phyloP scores from a whole-genome alignment of 148 eudicot species.

The Silene latifolia region DNA sequence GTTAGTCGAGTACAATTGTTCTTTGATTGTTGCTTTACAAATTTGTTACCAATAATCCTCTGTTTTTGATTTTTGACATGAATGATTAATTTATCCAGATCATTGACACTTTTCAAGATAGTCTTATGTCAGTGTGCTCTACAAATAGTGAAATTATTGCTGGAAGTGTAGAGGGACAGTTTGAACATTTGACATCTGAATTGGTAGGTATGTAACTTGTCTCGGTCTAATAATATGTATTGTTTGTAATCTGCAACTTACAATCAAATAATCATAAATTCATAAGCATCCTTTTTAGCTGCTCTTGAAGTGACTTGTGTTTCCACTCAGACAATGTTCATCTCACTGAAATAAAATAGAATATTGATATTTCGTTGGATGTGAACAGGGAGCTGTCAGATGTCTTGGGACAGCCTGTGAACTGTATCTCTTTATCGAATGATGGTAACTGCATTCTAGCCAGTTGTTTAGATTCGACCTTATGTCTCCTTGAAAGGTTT shows the following conservation, averaged over 20 bases:
- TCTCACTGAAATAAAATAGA: neutral
- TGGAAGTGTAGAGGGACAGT: slow-evolving; percentile 99
- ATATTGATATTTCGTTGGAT: slow-evolving; percentile 9
- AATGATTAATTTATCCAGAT: slow-evolving; percentile 43
- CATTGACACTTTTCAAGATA: slow-evolving; percentile 77
- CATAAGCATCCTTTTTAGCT: neutral
- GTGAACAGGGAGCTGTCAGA: slow-evolving; percentile 74
- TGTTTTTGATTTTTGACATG: neutral
- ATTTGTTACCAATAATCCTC: neutral
- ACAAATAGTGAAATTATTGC: slow-evolving; percentile 86
- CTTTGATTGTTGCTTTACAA: neutral
- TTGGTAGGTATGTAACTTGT: slow-evolving; percentile 70
- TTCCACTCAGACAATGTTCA: slow-evolving; percentile 5
- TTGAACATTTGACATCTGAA: slow-evolving; percentile 91
- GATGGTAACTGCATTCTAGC: slow-evolving; percentile 88
- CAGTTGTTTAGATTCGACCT: slow-evolving; percentile 85
- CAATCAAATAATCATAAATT: neutral
- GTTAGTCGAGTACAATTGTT: neutral
- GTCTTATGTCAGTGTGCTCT: slow-evolving; percentile 91
- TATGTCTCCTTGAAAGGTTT: slow-evolving; percentile 89
- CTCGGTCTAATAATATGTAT: neutral
- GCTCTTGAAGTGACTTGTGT: neutral
- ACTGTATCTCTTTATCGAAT: slow-evolving; percentile 89
- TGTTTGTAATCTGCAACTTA: neutral
- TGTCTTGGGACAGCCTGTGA: slow-evolving; percentile 85